A percentile compares a stretch with the other conserved stretches of the same genome.
Evolutionary conservation across 2,329 filamentous ascomycete genomes (phyloP).

Genomic region (Colletotrichum musae): DNA sequence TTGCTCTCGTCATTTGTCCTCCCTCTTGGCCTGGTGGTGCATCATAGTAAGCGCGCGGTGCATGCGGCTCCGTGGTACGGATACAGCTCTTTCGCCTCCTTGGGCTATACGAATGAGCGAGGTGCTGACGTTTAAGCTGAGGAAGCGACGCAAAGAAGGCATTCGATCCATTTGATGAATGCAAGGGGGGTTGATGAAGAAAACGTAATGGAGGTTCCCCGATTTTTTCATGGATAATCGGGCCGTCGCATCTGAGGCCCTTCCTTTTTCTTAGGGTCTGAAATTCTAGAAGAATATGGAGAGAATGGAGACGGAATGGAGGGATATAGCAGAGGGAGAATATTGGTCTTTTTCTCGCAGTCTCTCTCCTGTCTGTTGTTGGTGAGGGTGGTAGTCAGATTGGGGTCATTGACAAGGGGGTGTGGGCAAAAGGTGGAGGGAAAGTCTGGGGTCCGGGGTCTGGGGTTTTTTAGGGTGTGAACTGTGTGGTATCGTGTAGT

Average conservation of each 20-base stretch:
- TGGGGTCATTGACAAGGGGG: conserved; percentile 5
- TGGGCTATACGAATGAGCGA: too few relatives aligned
- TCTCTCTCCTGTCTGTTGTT: neutral
- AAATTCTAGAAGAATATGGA: conserved; percentile 9
- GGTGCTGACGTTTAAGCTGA: too few relatives aligned
- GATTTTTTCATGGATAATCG: conserved; percentile 9
- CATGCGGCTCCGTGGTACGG: conserved; percentile 26
- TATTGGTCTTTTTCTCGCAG: neutral
- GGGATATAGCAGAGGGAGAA: conserved; percentile 10
- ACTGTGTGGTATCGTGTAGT: neutral
- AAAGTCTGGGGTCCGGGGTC: conserved; percentile 26
- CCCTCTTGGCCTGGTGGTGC: neutral
- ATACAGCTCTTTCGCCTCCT: neutral
- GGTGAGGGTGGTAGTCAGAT: conserved; percentile 19
- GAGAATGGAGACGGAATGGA: neutral
- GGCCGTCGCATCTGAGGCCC: conserved; percentile 39
- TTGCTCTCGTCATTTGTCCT: neutral
- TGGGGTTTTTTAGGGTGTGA: neutral
- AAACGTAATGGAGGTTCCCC: neutral
- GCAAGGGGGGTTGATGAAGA: neutral
- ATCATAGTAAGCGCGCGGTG: conserved; percentile 7
- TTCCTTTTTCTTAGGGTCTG: neutral
- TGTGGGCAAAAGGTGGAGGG: conserved; percentile 7
- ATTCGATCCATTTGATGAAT: neutral
- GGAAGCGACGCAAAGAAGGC: too few relatives aligned